Base-by-base conservation (phyloP, 345 rosid genomes). In the Corchorus capsularis region DNA sequence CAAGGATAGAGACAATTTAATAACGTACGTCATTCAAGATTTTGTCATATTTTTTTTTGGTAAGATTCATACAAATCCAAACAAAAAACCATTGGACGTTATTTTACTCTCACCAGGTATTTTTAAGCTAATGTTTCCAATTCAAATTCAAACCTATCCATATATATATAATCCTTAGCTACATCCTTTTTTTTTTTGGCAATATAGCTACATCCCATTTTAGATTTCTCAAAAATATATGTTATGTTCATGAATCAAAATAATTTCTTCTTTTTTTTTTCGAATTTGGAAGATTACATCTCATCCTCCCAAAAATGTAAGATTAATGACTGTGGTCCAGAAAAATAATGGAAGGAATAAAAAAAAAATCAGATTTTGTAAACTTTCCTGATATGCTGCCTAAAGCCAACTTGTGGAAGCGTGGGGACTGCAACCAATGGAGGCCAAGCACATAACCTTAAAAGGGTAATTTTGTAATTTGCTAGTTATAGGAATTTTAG, bases 31-130 rank as follows among this genome's bases (percentile, higher is more conserved):
- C 22, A 69, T 39, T 27, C 13, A 2, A 32, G 22, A 20, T 50
- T 65, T 75, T 72, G 56, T 54, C 56, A n/a, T 7, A 5, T 17
- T 50, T 49, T 50, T 49, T 63, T 63, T 27, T 57, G 37, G 52
- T 19, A 34, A 77, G 35, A 76, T 78, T 78, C 77, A 67, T 20
- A 50, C 14, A 67, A 22, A 70, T 72, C 50, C 76, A 63, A 73
- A 73, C 76, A 55, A 11, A 34, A 76, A 67, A 56, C 49, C 74
- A 37, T 37, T 56, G 41, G 66, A 67, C 72, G 49, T 50, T 7
- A 15, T 68, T 55, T 15, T n/a, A 9, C 59, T 19, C 5, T 66
- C 72, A 75, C 52, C 75, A 34, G 43, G 27, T 6, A 39, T 12
- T 10, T 39, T 3, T 4, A 6, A 13, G 41, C 43, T 49, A 37